These are phyloP conservation scores for Pseudomonodictys pantanalensis DNA, from an alignment of 495 filamentous ascomycete species.

Conservation along the genomic window DNA sequence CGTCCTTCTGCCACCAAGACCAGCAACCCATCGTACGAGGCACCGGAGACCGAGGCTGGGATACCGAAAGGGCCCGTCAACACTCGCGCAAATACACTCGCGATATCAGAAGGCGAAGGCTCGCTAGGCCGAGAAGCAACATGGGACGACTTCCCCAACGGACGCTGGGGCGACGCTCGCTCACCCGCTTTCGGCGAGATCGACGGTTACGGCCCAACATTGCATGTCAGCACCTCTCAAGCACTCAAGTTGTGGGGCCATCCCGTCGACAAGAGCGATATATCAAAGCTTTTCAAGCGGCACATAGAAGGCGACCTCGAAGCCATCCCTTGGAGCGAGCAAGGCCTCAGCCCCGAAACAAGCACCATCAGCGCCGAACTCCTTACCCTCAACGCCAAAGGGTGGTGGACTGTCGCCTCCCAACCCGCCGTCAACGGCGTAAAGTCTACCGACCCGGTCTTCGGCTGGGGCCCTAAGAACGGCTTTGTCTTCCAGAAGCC, in stretches of 20 bases:
- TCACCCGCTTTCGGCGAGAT: slow-evolving; percentile 88
- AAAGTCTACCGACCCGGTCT: slow-evolving; percentile 68
- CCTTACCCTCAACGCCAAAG: slow-evolving; percentile 69
- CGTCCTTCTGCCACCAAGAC: slow-evolving; percentile 41
- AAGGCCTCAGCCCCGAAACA: slow-evolving; percentile 82
- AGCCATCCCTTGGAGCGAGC: slow-evolving; percentile 90
- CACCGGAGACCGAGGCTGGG: slow-evolving; percentile 62
- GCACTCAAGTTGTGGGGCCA: slow-evolving; percentile 81
- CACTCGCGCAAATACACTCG: slow-evolving; percentile 74
- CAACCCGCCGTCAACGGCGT: slow-evolving; percentile 91
- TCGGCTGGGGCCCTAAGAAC: slow-evolving; percentile 90
- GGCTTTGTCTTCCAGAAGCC: slow-evolving; percentile 98
- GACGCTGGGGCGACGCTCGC: slow-evolving; percentile 86
- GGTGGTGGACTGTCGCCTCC: slow-evolving; percentile 96
- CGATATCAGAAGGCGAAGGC: slow-evolving; percentile 89
- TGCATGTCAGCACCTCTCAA: slow-evolving; percentile 75
- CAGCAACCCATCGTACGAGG: slow-evolving; percentile 60
- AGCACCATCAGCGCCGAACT: slow-evolving; percentile 71
- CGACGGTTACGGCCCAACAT: slow-evolving; percentile 86
- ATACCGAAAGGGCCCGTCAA: slow-evolving; percentile 59
- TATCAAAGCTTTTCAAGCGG: slow-evolving; percentile 72
- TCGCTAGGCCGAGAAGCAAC: slow-evolving; percentile 91
- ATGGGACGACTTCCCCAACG: slow-evolving; percentile 99
- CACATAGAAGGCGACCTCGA: slow-evolving; percentile 73
- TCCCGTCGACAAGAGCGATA: slow-evolving; percentile 64